Percentiles rank a stretch among this genome's conserved stretches.
Evolutionary conservation across 2,329 filamentous ascomycete species (phyloP).

Genomic region (Chaetomiaceae sp.): DNA sequence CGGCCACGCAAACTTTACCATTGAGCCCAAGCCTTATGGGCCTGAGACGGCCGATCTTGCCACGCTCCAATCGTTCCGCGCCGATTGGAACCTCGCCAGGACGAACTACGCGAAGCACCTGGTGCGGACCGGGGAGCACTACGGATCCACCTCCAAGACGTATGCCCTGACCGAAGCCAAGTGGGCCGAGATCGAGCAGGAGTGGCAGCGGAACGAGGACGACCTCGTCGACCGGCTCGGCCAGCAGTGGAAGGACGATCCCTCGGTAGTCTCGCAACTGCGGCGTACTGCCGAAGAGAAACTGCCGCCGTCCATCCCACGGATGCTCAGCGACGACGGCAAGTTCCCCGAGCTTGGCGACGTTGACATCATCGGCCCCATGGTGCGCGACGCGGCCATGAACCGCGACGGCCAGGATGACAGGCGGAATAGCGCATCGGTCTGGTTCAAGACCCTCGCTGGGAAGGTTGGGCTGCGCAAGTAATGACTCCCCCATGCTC

Average conservation of each 20-base stretch:
- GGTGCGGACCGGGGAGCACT: conserved; percentile 83
- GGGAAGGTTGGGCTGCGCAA: conserved; percentile 40
- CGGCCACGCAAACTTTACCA: conserved; percentile 91
- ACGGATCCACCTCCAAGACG: conserved; percentile 83
- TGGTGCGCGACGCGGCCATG: conserved; percentile 63
- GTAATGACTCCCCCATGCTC: conserved; percentile 10
- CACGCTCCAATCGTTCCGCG: conserved; percentile 58
- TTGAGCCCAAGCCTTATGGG: conserved; percentile 74
- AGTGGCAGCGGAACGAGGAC: conserved; percentile 70
- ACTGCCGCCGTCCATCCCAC: conserved; percentile 61
- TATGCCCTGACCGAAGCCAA: conserved; percentile 83
- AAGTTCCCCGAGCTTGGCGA: conserved; percentile 89
- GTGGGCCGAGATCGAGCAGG: conserved; percentile 73
- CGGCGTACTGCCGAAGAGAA: conserved; percentile 47
- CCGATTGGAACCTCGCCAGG: conserved; percentile 78
- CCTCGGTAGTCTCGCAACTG: conserved; percentile 27
- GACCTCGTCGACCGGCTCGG: conserved; percentile 53
- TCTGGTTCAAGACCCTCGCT: conserved; percentile 46
- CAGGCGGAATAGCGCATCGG: conserved; percentile 40
- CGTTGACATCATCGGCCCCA: conserved; percentile 89
- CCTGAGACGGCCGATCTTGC: conserved; percentile 59
- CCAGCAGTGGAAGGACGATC: conserved; percentile 31
- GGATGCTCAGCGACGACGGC: conserved; percentile 65
- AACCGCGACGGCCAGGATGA: conserved; percentile 38
- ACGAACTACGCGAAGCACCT: conserved; percentile 87